Evolutionary conservation across 73 alveolate species (phyloP).

Genomic region (Effrenium voratum): DNA sequence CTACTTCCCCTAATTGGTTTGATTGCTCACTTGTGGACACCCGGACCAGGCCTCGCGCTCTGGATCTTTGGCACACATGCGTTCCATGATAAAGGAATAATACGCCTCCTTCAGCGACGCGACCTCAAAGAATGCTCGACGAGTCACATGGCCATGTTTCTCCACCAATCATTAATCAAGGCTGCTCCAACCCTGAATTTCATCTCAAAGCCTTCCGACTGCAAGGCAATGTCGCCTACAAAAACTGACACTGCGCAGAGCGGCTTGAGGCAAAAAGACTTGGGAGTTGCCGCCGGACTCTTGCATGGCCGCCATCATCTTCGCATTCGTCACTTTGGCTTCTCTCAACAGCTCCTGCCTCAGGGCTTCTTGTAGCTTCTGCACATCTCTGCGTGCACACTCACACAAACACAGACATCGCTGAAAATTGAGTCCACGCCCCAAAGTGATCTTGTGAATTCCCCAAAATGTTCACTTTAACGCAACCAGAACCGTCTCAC

Average conservation of each 20-base stretch:
- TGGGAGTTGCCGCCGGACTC: slow-evolving; percentile 26
- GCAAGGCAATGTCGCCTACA: too few species aligned
- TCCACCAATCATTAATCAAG: too few species aligned
- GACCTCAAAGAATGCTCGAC: not conserved
- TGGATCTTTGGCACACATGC: not conserved
- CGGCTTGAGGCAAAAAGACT: slow-evolving; percentile 27
- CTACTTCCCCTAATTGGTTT: too few species aligned
- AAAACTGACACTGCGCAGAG: not conserved
- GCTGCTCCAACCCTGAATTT: too few species aligned
- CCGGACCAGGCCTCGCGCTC: not conserved
- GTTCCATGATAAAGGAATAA: not conserved
- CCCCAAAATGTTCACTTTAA: too few species aligned
- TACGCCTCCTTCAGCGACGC: not conserved
- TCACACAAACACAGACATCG: not conserved
- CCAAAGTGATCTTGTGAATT: too few species aligned
- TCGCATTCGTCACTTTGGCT: slow-evolving; percentile 41
- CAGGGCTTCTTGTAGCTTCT: not conserved
- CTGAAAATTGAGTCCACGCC: not conserved
- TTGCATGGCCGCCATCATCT: slow-evolving; percentile 42
- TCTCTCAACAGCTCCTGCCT: slow-evolving; percentile 65
- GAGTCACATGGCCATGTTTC: too few species aligned
- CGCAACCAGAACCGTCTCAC: too few species aligned
- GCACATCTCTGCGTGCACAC: not conserved
- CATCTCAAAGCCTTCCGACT: too few species aligned
- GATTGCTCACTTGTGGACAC: not conserved